These are phyloP conservation scores for Barnettozyma californica DNA, from an alignment of 805 yeast genomes.

Conservation along the genomic window DNA sequence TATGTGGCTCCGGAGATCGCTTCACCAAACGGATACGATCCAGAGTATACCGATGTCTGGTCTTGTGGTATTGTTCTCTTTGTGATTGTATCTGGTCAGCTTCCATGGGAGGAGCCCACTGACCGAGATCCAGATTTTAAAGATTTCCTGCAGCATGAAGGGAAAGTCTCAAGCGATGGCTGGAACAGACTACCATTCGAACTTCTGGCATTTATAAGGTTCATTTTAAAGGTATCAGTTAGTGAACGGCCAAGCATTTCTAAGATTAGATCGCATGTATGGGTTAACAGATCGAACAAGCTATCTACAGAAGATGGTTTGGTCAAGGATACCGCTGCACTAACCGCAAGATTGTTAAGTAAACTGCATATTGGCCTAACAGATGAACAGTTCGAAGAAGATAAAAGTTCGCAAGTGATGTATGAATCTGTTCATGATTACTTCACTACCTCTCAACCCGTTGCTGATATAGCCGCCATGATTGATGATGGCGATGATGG, in stretches of 20 bases:
- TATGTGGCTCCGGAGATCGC: conserved; percentile 75
- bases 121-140: conserved; percentile 43
- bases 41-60: conserved; percentile 61
- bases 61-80: conserved; percentile 61
- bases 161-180: conserved; percentile 41
- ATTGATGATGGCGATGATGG: conserved; percentile 32
- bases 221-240: conserved; percentile 47
- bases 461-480: conserved; percentile 36
- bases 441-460: conserved; percentile 43
- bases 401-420: conserved; percentile 15
- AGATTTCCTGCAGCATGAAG: conserved; percentile 37
- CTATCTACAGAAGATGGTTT: conserved; percentile 42
- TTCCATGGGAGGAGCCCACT: conserved; percentile 69
- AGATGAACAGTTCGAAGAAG: conserved; percentile 37
- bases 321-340: conserved; percentile 46
- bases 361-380: conserved; percentile 47
- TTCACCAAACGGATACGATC: conserved; percentile 41
- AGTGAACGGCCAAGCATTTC: conserved; percentile 36
- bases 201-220: conserved; percentile 46
- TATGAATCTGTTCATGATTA: conserved; percentile 20
- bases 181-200: conserved; percentile 51
- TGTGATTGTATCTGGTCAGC: conserved; percentile 58
- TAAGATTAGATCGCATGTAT: conserved; percentile 44
- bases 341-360: conserved; percentile 47
- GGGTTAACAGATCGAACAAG: conserved; percentile 44